A percentile compares a stretch with the other conserved stretches of the same genome.
Conservation (phyloP, 768 basidiomycete genomes). For the Lactarius deliciosus region DNA sequence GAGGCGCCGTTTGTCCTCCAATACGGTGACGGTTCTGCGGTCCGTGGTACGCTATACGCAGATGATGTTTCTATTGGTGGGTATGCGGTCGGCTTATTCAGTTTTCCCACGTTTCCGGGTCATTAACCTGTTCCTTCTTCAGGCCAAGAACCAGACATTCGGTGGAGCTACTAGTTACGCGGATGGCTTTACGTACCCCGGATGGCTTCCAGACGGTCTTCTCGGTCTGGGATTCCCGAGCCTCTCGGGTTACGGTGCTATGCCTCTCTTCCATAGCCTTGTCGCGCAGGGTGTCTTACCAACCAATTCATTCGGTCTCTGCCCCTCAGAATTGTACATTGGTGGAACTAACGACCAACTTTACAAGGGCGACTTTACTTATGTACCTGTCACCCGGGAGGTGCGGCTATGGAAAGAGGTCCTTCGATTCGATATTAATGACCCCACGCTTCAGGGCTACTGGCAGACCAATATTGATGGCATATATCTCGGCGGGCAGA, state of each 20-base stretch:
- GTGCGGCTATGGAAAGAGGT: not conserved
- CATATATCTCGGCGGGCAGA: constrained; percentile 5
- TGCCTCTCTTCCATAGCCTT: constrained; percentile 42
- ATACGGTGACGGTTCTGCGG: constrained; percentile 40
- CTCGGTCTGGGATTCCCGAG: constrained; percentile 41
- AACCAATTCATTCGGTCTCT: constrained; percentile 48
- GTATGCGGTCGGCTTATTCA: constrained; percentile 13
- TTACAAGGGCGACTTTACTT: constrained; percentile 13
- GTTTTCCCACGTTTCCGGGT: constrained; percentile 21
- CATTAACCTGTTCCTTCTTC: not conserved
- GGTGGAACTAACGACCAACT: constrained; percentile 15
- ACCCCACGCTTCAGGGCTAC: constrained; percentile 20
- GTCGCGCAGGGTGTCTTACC: constrained; percentile 37
- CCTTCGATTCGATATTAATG: not conserved
- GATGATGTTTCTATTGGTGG: constrained; percentile 45
- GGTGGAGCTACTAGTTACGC: constrained; percentile 44
- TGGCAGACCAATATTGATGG: constrained; percentile 29
- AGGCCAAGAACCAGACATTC: constrained; percentile 41
- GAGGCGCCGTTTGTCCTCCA: constrained; percentile 31
- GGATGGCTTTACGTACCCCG: constrained; percentile 17
- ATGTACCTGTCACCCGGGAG: not conserved
- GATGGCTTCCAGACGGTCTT: constrained; percentile 42
- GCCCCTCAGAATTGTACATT: constrained; percentile 34
- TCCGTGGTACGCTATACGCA: constrained; percentile 43
- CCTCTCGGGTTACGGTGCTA: constrained; percentile 31